Evolutionary conservation across 805 yeast species (phyloP).

Genomic region (Candida vaughaniae): DNA sequence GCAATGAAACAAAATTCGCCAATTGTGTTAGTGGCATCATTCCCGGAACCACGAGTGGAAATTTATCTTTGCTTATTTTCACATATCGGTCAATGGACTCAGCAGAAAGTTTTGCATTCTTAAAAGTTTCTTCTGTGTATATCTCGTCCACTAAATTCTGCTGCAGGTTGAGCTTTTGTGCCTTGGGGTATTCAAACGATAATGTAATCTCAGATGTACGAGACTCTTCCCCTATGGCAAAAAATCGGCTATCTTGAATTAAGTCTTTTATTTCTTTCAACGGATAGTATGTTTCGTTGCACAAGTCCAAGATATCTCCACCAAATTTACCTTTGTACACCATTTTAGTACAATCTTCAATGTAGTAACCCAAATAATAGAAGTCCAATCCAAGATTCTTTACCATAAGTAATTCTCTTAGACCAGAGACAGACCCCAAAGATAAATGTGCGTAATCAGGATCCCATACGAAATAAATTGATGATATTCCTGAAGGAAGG

Average conservation of each 20-base stretch:
- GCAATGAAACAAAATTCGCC: slow-evolving; percentile 6
- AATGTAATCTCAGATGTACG: slow-evolving; percentile 1
- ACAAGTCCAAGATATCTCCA: slow-evolving; percentile 64
- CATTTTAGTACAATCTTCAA: slow-evolving; percentile 81
- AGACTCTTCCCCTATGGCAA: slow-evolving; percentile 21
- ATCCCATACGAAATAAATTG: slow-evolving; percentile 88
- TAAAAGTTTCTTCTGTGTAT: slow-evolving; percentile 16
- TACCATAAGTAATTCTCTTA: slow-evolving; percentile 64
- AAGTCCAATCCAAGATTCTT: slow-evolving; percentile 45
- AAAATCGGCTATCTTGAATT: slow-evolving; percentile 30
- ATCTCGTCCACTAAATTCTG: slow-evolving; percentile 20
- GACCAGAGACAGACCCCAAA: slow-evolving; percentile 74
- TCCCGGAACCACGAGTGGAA: slow-evolving; percentile 13
- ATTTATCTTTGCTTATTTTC: slow-evolving; percentile 7
- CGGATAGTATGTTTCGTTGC: slow-evolving; percentile 44
- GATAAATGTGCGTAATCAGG: slow-evolving; percentile 70
- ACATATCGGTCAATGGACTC: slow-evolving; percentile 14
- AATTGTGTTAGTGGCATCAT: slow-evolving; percentile 13
- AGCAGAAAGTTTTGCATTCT: slow-evolving; percentile 18
- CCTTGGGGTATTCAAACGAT: slow-evolving; percentile 14
- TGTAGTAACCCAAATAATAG: slow-evolving; percentile 80
- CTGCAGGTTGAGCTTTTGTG: slow-evolving; percentile 9
- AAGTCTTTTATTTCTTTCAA: slow-evolving; percentile 27
- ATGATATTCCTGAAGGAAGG: slow-evolving; percentile 71
- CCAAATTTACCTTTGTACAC: slow-evolving; percentile 76